A percentile compares a stretch with the other conserved stretches of the same genome.
Conservation (phyloP, 495 filamentous ascomycete species). For the Penicillium bovifimosum region DNA sequence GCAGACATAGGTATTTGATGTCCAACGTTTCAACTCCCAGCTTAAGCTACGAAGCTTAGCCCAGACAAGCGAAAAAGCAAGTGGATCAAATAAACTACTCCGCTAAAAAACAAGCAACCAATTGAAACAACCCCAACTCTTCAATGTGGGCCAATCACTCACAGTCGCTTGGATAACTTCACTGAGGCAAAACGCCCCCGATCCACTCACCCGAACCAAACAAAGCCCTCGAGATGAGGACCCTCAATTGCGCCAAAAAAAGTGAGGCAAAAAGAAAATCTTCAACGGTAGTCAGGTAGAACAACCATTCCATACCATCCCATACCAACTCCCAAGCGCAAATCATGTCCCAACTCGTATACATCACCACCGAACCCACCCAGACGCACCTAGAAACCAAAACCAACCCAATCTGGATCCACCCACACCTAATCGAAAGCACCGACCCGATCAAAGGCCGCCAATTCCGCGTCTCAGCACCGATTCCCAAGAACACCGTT, state of each 20-base stretch:
- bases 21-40: too few species aligned
- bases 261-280: neutral
- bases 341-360: constrained; percentile 24
- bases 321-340: neutral
- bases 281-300: too few species aligned
- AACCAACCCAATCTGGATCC: constrained; percentile 27
- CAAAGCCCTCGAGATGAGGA: neutral
- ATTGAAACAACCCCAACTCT: neutral
- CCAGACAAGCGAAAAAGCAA: neutral
- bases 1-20: too few species aligned
- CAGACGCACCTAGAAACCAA: constrained; percentile 7
- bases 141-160: constrained; percentile 13
- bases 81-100: neutral
- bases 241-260: neutral
- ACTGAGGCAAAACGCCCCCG: constrained; percentile 11
- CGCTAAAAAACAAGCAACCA: neutral
- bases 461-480: constrained; percentile 26
- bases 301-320: neutral
- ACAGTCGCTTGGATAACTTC: constrained; percentile 23
- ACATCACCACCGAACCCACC: constrained; percentile 16
- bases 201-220: constrained; percentile 16
- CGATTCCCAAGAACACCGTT: constrained; percentile 25
- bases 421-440: constrained; percentile 30
- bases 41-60: neutral
- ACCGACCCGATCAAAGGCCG: constrained; percentile 33